A percentile compares a stretch with the other conserved stretches of the same genome.
Evolutionary conservation across 352 stramenopile genomes (phyloP).

Genomic region (Phytophthora cactorum): DNA sequence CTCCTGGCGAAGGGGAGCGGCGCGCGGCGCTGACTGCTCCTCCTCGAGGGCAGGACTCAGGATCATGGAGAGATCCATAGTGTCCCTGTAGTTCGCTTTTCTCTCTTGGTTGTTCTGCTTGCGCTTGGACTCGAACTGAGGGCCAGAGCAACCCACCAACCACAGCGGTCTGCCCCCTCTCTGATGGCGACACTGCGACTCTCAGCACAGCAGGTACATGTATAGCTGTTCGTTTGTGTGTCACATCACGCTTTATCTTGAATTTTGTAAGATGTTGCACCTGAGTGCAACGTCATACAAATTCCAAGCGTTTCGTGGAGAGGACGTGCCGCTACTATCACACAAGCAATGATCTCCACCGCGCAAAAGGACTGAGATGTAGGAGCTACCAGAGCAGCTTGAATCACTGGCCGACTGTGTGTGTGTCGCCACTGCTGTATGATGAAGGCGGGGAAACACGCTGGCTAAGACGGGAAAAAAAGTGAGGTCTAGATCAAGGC

Average conservation of each 20-base stretch:
- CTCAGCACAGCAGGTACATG: slow-evolving; percentile 31
- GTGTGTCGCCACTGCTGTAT: not conserved
- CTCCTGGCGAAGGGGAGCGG: slow-evolving; percentile 10
- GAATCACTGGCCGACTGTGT: not conserved
- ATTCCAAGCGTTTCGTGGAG: slow-evolving; percentile 23
- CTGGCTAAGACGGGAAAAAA: slow-evolving; percentile 14
- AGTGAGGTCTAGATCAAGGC: slow-evolving; percentile 22
- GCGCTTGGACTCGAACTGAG: slow-evolving; percentile 44
- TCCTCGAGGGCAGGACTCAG: slow-evolving; percentile 51
- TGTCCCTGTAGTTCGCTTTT: slow-evolving; percentile 1
- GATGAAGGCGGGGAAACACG: slow-evolving; percentile 13
- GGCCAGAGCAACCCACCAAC: slow-evolving; percentile 45
- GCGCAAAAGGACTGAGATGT: not conserved
- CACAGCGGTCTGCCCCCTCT: slow-evolving; percentile 34
- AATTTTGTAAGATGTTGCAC: slow-evolving; percentile 37
- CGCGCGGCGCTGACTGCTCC: slow-evolving; percentile 14
- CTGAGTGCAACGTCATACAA: slow-evolving; percentile 28
- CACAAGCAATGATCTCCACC: not conserved
- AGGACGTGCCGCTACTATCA: slow-evolving; percentile 1
- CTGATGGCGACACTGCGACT: slow-evolving; percentile 41
- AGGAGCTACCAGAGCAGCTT: not conserved
- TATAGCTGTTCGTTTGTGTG: slow-evolving; percentile 46
- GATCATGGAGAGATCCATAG: slow-evolving; percentile 66
- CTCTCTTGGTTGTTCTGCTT: slow-evolving; percentile 12
- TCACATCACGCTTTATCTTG: slow-evolving; percentile 47